phyloP scores from a whole-genome alignment of 208 protist species.

The Histomonas meleagridis region DNA sequence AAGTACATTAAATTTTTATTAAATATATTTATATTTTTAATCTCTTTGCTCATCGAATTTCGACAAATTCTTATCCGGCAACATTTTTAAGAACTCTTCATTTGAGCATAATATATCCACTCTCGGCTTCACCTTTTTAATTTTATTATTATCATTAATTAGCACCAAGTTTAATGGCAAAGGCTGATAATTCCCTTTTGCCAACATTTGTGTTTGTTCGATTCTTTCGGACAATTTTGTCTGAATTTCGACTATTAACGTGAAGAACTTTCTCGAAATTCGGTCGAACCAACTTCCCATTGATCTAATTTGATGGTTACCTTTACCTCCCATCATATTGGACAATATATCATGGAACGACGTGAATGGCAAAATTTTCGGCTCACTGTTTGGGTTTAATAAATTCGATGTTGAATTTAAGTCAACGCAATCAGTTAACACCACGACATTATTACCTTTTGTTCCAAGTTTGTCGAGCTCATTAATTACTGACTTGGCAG shows the following conservation, averaged over 20 bases:
- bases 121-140: too few species aligned
- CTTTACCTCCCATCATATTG: too few species aligned
- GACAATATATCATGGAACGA: not conserved
- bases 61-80: too few species aligned
- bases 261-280: not conserved
- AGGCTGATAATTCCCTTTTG: too few species aligned
- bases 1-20: too few species aligned
- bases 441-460: not conserved
- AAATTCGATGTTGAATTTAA: not conserved
- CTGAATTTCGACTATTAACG: not conserved
- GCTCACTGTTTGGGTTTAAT: not conserved
- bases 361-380: not conserved
- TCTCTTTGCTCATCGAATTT: too few species aligned
- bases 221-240: not conserved
- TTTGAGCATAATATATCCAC: too few species aligned
- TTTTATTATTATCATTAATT: too few species aligned
- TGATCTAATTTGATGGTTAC: too few species aligned
- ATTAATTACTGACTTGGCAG: not conserved
- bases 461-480: not conserved
- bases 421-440: not conserved
- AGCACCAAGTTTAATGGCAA: too few species aligned
- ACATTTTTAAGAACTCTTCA: too few species aligned
- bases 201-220: not conserved
- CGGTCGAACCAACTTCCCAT: not conserved
- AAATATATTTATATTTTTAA: too few species aligned